Conservation (phyloP, 2,329 filamentous ascomycete species). For the Ceratocystis cubensis region DNA sequence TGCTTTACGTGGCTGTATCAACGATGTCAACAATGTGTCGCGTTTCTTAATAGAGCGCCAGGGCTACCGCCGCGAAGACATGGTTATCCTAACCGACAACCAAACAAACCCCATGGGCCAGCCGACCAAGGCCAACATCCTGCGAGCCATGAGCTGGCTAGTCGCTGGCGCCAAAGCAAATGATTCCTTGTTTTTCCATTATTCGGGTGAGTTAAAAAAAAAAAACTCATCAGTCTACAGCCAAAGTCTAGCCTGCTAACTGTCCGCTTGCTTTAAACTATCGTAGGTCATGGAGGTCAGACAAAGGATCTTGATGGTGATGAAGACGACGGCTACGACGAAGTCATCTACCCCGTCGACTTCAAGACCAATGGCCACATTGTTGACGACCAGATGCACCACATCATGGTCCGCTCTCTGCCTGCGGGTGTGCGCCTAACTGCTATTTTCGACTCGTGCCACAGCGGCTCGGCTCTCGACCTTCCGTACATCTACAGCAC, state of each 20-base stretch:
- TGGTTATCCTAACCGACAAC: constrained; percentile 46
- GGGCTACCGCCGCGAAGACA: constrained; percentile 45
- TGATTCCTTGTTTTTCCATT: constrained; percentile 48
- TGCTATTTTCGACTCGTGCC: constrained; percentile 43
- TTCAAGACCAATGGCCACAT: constrained; percentile 43
- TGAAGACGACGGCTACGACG: constrained; percentile 45
- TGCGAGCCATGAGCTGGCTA: constrained; percentile 47
- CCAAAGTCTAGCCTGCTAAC: not conserved
- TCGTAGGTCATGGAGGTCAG: constrained; percentile 41
- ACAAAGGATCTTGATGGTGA: constrained; percentile 44
- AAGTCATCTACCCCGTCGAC: constrained; percentile 47
- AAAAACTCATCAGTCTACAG: not conserved
- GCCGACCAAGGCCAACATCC: constrained; percentile 43
- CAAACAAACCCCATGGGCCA: constrained; percentile 45
- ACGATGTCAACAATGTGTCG: constrained; percentile 49
- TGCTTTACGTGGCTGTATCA: constrained; percentile 47
- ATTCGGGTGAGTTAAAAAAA: constrained; percentile 31
- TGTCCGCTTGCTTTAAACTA: not conserved
- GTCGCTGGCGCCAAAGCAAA: constrained; percentile 45
- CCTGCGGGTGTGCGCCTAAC: constrained; percentile 55
- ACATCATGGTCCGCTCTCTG: constrained; percentile 50
- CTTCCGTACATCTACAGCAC: constrained; percentile 51
- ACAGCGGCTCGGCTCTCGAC: constrained; percentile 45
- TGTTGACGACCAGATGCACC: constrained; percentile 47
- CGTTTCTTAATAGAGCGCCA: constrained; percentile 42